Conservation (phyloP, 345 rosid genomes). For the Angophora floribunda region DNA sequence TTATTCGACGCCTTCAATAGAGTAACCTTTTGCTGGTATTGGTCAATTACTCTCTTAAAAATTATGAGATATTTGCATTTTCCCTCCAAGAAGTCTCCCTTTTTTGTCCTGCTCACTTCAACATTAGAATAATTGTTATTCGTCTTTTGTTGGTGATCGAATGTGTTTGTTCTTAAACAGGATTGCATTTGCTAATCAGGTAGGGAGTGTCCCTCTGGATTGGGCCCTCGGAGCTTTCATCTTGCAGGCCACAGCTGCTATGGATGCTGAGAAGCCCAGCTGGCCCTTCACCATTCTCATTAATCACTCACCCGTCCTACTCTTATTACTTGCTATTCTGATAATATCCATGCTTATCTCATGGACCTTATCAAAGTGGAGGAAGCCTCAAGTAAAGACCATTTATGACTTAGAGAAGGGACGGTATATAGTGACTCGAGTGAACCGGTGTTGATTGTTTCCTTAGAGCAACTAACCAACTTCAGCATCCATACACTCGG, state of each 20-base stretch:
- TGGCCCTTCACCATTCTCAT: conserved; percentile 35
- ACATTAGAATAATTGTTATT: background rate
- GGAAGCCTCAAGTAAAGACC: conserved; percentile 76
- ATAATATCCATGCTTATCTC: conserved; percentile 34
- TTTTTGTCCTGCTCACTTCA: background rate
- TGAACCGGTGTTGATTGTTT: conserved; percentile 30
- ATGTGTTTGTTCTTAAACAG: conserved; percentile 20
- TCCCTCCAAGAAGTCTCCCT: background rate
- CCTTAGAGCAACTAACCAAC: background rate
- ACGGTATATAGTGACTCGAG: conserved; percentile 63
- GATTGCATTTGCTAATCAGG: conserved; percentile 54
- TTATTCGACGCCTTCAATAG: background rate
- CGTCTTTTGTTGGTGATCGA: background rate
- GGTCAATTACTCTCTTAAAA: background rate
- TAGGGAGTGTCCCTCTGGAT: conserved; percentile 69
- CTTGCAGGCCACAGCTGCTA: conserved; percentile 32
- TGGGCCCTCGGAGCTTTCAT: conserved; percentile 97
- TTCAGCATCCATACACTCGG: background rate
- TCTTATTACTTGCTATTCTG: conserved; percentile 33
- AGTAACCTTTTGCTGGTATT: background rate
- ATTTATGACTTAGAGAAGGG: conserved; percentile 90
- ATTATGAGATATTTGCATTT: background rate
- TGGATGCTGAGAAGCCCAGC: conserved; percentile 12
- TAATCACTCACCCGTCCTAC: conserved; percentile 36
- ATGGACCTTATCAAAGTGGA: conserved; percentile 61